Percentiles rank a stretch among this genome's conserved stretches.
These are phyloP conservation scores for Trametes villosa DNA, from an alignment of 768 basidiomycete species.

Conservation along the genomic window DNA sequence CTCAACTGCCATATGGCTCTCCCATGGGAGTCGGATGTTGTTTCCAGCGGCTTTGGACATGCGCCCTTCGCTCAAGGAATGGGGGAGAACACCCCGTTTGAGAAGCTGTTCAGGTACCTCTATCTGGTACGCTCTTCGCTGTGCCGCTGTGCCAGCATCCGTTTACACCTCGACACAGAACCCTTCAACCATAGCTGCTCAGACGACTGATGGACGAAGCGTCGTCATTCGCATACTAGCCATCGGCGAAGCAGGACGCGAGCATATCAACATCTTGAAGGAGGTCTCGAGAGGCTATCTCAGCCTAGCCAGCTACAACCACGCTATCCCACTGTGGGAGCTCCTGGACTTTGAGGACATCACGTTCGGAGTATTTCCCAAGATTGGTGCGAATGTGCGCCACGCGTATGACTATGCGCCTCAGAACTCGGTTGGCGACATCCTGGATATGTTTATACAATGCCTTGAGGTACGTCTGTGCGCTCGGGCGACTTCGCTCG, in stretches of 20 bases:
- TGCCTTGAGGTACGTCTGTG: constrained; percentile 32
- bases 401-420: constrained; percentile 29
- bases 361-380: constrained; percentile 36
- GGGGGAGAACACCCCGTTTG: neutral
- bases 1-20: neutral
- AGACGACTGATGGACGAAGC: neutral
- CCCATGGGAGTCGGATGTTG: neutral
- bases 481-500: neutral
- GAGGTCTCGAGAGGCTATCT: constrained; percentile 24
- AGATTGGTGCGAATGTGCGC: constrained; percentile 16
- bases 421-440: constrained; percentile 37
- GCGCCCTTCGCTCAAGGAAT: neutral
- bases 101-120: neutral
- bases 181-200: neutral
- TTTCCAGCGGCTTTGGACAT: neutral
- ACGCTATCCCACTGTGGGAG: constrained; percentile 34
- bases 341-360: constrained; percentile 36
- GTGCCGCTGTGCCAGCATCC: neutral
- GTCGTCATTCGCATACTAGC: constrained; percentile 14
- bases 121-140: neutral
- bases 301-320: constrained; percentile 28
- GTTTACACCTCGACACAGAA: neutral
- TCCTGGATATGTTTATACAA: constrained; percentile 39
- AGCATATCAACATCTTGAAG: constrained; percentile 27
- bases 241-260: neutral